Evolutionary conservation across 345 rosid species (phyloP).

Genomic region (Eucalyptus curtisii): DNA sequence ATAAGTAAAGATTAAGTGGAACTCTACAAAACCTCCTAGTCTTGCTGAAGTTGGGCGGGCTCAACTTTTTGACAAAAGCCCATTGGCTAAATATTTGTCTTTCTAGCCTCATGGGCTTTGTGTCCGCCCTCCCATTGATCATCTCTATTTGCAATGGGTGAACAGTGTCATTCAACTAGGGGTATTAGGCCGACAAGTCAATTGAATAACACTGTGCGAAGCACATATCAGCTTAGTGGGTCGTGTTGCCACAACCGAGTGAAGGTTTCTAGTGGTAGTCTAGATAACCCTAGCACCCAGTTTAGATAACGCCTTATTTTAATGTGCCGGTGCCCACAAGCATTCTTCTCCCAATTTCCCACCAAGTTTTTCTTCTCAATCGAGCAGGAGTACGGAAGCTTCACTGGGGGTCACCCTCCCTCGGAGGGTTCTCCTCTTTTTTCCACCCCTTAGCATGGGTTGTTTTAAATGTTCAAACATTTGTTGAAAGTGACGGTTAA

Average conservation of each 20-base stretch:
- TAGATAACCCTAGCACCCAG: rapidly evolving
- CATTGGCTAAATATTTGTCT: not conserved
- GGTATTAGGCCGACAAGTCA: too few species aligned
- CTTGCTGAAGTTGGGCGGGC: not conserved
- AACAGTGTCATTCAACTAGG: too few species aligned
- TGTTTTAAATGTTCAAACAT: not conserved
- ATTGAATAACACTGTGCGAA: too few species aligned
- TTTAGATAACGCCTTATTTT: rapidly evolving
- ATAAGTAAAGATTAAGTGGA: not conserved
- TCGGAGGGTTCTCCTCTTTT: too few species aligned
- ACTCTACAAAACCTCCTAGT: not conserved
- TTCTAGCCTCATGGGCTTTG: not conserved
- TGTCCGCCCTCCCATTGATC: not conserved
- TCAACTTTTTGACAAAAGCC: not conserved
- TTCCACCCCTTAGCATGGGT: not conserved
- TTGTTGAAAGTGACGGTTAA: not conserved
- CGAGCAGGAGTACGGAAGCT: too few species aligned
- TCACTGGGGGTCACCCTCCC: too few species aligned
- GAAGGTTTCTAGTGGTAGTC: too few species aligned
- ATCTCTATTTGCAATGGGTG: not conserved
- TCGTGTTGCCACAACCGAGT: too few species aligned
- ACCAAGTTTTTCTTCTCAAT: too few species aligned
- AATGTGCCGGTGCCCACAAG: rapidly evolving
- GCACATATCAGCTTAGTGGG: rapidly evolving
- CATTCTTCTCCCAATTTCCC: too few species aligned